Base-by-base conservation (phyloP, 163 green algal species). In the Scenedesmus sp. region DNA sequence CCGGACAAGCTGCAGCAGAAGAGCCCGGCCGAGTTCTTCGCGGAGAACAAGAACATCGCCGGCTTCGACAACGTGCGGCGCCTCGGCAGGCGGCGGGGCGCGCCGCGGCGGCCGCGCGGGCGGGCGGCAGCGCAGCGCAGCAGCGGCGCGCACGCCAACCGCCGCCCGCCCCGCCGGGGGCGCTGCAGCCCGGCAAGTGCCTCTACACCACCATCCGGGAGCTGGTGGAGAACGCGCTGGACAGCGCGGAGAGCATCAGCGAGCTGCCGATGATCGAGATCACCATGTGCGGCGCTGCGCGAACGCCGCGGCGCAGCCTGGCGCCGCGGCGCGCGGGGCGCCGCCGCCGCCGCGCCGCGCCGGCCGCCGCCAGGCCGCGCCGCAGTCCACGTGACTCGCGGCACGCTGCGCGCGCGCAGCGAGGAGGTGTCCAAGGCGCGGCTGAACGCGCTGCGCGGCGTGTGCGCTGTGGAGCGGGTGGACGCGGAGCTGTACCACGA, bases 31-130 rank as follows among this genome's bases (percentile, higher is more conserved):
- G 95, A 98, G 75, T 99, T 99, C 82, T 99, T 99, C 69, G 94
- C 95, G 13, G 96, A 99, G 42, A 98, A 99, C 85, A 98, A 97
- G 72, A 98, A 97, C 84, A 99, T 99, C 36, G 96, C 96, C n/a
- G 96, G 96, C 0, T 99, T 99, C 77, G 96, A 99, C 83, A 98
- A 98, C 63, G 94, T 97, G 60, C 36, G 63, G 39, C 39, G 39
- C 39, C 39, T 6, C 39, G 10, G 39, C 39, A 47, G 39, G 39
- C 39, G 18, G 58, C 58, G 26, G 9, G 28, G 14, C 22, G 20
- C 36, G 60, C 34, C 14, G 42, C 22, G 9, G 44, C 22, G 44
- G 36, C 39, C 15, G 36, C 63, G 11, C 18, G 20, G 2, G 9
- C 9, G 17, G n/a, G 28, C 53, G 15, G 17, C 51, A 62, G 22